A percentile compares a stretch with the other conserved stretches of the same genome.
Evolutionary conservation across 2,329 filamentous ascomycete species (phyloP).

Genomic region (Colletotrichum kahawae): DNA sequence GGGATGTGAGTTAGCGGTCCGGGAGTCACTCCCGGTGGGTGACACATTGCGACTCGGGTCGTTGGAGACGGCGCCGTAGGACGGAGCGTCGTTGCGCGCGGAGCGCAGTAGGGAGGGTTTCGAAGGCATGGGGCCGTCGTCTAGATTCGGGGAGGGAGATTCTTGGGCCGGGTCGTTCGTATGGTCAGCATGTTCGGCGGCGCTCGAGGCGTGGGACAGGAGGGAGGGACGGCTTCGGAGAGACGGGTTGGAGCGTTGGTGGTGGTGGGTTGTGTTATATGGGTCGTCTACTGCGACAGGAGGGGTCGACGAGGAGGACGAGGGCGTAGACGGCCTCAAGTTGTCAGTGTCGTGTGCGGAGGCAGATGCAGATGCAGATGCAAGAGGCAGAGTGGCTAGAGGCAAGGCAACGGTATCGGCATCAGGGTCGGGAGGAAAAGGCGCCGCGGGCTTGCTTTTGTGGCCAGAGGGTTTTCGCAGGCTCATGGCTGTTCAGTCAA

Average conservation of each 20-base stretch:
- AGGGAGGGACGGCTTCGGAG: constrained; percentile 6
- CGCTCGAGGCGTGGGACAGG: not conserved
- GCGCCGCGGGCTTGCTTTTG: constrained; percentile 15
- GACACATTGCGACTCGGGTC: constrained; percentile 40
- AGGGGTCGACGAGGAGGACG: constrained; percentile 1
- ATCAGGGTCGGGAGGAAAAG: constrained; percentile 11
- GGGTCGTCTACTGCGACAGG: constrained; percentile 4
- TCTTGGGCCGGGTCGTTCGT: not conserved
- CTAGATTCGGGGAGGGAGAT: constrained; percentile 10
- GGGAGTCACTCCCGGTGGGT: constrained; percentile 38
- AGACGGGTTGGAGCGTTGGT: not conserved
- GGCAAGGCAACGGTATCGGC: constrained; percentile 16
- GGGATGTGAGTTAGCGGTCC: constrained; percentile 33
- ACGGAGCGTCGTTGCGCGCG: constrained; percentile 32
- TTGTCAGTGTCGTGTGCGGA: not conserved
- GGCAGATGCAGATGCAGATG: not conserved
- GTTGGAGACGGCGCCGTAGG: constrained; percentile 43
- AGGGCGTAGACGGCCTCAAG: not conserved
- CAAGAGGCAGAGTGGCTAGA: constrained; percentile 11
- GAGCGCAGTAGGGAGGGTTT: constrained; percentile 37
- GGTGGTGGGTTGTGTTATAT: constrained; percentile 15
- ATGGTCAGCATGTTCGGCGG: constrained; percentile 22
- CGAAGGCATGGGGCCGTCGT: constrained; percentile 19
- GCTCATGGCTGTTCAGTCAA: constrained; percentile 9
- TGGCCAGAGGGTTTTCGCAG: constrained; percentile 16